A percentile compares a stretch with the other conserved stretches of the same genome.
phyloP scores from a whole-genome alignment of 768 basidiomycete species.

The Podaxis pistillaris region DNA sequence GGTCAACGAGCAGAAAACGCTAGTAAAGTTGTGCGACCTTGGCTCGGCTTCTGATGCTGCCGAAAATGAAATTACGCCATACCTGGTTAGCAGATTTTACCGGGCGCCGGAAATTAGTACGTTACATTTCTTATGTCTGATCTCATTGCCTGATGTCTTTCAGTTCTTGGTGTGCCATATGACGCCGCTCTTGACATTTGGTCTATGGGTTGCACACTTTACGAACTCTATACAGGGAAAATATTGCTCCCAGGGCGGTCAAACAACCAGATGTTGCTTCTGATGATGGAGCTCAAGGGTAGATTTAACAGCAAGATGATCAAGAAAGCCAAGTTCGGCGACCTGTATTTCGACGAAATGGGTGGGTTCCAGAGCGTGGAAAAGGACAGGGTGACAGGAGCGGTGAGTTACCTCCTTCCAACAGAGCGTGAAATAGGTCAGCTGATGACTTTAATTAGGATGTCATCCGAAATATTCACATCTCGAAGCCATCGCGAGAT shows the following conservation, averaged over 20 bases:
- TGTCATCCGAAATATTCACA: conserved; percentile 74
- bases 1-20: conserved; percentile 94
- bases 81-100: conserved; percentile 96
- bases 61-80: conserved; percentile 97
- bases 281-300: conserved; percentile 98
- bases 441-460: conserved; percentile 50
- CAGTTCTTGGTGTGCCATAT: conserved; percentile 94
- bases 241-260: conserved; percentile 96
- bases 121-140: neutral
- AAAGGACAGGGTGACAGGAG: conserved; percentile 78
- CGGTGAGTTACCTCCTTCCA: conserved; percentile 49
- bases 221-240: conserved; percentile 93
- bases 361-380: conserved; percentile 84
- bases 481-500: conserved; percentile 82
- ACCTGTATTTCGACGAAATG: conserved; percentile 92
- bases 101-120: conserved; percentile 98
- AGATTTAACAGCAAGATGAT: conserved; percentile 92
- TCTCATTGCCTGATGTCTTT: conserved; percentile 14
- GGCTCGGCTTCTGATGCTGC: conserved; percentile 95
- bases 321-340: conserved; percentile 91
- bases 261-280: conserved; percentile 96
- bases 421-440: conserved; percentile 9
- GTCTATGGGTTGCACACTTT: conserved; percentile 98
- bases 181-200: conserved; percentile 93
- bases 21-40: conserved; percentile 92